Base-by-base conservation (phyloP, 352 stramenopile species). In the Phytophthora fragariaefolia region DNA sequence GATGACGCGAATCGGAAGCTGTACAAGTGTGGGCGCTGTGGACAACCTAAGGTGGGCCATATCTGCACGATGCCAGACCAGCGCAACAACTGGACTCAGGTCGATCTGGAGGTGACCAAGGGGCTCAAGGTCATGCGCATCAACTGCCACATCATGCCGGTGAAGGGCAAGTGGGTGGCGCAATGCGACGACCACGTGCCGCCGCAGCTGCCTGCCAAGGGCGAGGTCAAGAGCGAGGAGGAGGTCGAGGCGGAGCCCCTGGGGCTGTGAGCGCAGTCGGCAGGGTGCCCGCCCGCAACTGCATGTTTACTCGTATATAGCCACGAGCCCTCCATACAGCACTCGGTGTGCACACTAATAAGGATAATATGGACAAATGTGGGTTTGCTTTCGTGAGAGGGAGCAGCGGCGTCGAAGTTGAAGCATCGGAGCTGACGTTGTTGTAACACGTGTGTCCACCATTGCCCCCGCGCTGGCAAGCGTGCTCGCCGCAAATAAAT, bases 1-100 rank as follows among this genome's bases (percentile, higher is more conserved):
- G 73, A 83, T 30, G 81, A 89, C 15, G 58, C 66, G 48, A 89
- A 85, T 63, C 82, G 84, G 34, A 93, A 93, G 66, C 67, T 87
- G 73, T 96, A 96, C 84, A 96, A 96, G 71, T 96, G 87, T 54
- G 87, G 87, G 5, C 85, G 87, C 34, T 96, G 87, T 45, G 87
- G 87, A 0, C 85, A 96, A 55, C 84, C 86, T 36, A 96, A 96
- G 71, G 87, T 96, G 24, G 86, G 86, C 34, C 87, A 96, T 59
- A 84, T 94, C 43, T 96, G 87, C 65, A 93, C 87, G 8, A 92
- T 95, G 81, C 87, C 87, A 15, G 87, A 95, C 50, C 75, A 92
- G 56, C 84, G 87, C 56, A 95, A 95, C 71, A 95, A 95, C 71
- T 93, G 87, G 84, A 87, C 84, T 40, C 87, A 95, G 50, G 81